Conservation (phyloP, 2,329 filamentous ascomycete genomes). For the Meredithiella fracta region DNA sequence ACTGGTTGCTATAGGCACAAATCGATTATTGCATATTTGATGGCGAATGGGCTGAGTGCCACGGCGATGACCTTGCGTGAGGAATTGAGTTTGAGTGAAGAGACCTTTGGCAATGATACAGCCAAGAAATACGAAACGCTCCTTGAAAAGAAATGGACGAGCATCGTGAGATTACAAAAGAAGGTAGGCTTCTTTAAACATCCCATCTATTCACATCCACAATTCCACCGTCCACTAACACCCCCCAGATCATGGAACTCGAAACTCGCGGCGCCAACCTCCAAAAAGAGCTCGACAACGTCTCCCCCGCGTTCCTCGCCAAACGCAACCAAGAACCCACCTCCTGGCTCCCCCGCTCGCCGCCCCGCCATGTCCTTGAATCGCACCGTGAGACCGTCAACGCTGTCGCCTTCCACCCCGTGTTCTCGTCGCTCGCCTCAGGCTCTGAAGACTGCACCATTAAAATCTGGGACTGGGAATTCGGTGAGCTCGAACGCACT, state of each 20-base stretch:
- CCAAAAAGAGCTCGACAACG: slow-evolving; percentile 70
- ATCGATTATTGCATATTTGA: slow-evolving; percentile 78
- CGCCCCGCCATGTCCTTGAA: slow-evolving; percentile 65
- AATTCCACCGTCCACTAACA: background rate
- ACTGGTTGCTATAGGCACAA: slow-evolving; percentile 49
- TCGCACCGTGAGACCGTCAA: slow-evolving; percentile 70
- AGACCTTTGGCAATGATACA: slow-evolving; percentile 59
- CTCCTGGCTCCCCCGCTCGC: slow-evolving; percentile 72
- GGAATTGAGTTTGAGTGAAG: slow-evolving; percentile 56
- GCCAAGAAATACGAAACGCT: slow-evolving; percentile 89
- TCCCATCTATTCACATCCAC: background rate
- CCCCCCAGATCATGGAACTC: slow-evolving; percentile 69
- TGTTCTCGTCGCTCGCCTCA: slow-evolving; percentile 79
- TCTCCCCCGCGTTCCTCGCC: slow-evolving; percentile 60
- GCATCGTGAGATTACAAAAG: slow-evolving; percentile 83
- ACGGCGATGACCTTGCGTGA: slow-evolving; percentile 56
- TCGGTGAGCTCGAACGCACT: slow-evolving; percentile 77
- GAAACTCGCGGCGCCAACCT: slow-evolving; percentile 57
- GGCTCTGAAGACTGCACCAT: slow-evolving; percentile 87
- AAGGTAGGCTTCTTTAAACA: slow-evolving; percentile 43
- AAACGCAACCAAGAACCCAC: slow-evolving; percentile 68
- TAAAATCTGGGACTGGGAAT: slow-evolving; percentile 95
- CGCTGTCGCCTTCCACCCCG: slow-evolving; percentile 79
- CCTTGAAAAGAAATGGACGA: slow-evolving; percentile 97
- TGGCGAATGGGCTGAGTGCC: slow-evolving; percentile 52